phyloP scores from a whole-genome alignment of 2,329 filamentous ascomycete genomes.

The Fusarium robinianum region DNA sequence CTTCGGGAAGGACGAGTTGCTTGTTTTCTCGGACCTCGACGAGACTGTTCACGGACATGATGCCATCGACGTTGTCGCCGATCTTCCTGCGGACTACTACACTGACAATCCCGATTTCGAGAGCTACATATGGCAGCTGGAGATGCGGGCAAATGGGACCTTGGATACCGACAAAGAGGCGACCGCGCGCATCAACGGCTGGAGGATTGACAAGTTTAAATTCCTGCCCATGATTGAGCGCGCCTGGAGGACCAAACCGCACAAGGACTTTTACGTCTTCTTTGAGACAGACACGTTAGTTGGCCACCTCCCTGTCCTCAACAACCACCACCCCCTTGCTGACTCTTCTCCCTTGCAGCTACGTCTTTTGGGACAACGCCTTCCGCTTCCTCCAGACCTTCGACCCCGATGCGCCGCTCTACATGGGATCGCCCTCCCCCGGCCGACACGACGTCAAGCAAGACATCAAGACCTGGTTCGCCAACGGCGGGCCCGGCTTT shows the following conservation, averaged over 20 bases:
- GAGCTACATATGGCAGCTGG: constrained; percentile 48
- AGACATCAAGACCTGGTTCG: constrained; percentile 48
- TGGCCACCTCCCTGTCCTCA: background rate
- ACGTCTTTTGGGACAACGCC: constrained; percentile 46
- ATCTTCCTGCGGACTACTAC: constrained; percentile 49
- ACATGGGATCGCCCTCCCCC: constrained; percentile 55
- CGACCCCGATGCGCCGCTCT: constrained; percentile 49
- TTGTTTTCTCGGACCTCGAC: constrained; percentile 57
- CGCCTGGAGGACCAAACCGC: constrained; percentile 51
- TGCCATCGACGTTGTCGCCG: constrained; percentile 51
- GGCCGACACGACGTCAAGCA: constrained; percentile 40
- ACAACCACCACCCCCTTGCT: background rate
- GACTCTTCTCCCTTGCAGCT: constrained; percentile 21
- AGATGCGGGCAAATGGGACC: constrained; percentile 41
- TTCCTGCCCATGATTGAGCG: constrained; percentile 60
- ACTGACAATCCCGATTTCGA: constrained; percentile 44
- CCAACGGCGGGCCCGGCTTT: constrained; percentile 54
- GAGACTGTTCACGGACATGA: constrained; percentile 49
- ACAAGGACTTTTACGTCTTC: constrained; percentile 60
- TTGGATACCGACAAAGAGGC: constrained; percentile 39
- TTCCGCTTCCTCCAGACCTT: constrained; percentile 55
- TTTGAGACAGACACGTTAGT: constrained; percentile 60
- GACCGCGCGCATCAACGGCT: constrained; percentile 47
- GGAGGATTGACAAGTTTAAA: constrained; percentile 62
- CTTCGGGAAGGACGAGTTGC: constrained; percentile 46